A percentile compares a stretch with the other conserved stretches of the same genome.
Evolutionary conservation across 1,139 yeast genomes (phyloP).

Genomic region (Dujonia santamariae): DNA sequence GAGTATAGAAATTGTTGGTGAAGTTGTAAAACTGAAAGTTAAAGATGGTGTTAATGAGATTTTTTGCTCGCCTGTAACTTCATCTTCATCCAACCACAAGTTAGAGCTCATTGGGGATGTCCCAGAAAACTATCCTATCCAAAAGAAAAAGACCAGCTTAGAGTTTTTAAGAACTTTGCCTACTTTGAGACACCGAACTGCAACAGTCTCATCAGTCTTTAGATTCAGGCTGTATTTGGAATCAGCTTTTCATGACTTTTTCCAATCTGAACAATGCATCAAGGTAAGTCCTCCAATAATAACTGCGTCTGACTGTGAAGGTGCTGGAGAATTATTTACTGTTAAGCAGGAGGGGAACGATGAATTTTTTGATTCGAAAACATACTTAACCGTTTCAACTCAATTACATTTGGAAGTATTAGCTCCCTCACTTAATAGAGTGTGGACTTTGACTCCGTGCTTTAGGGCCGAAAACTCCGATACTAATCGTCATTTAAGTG

Average conservation of each 20-base stretch:
- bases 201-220: slow-evolving; percentile 60
- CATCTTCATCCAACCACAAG: slow-evolving; percentile 17
- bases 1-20: slow-evolving; percentile 33
- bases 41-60: slow-evolving; percentile 30
- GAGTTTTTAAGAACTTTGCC: slow-evolving; percentile 68
- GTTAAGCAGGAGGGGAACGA: slow-evolving; percentile 34
- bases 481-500: slow-evolving; percentile 88
- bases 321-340: slow-evolving; percentile 88
- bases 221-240: slow-evolving; percentile 73
- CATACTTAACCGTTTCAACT: slow-evolving; percentile 84
- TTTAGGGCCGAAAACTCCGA: slow-evolving; percentile 92
- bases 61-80: slow-evolving; percentile 19
- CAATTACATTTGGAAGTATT: slow-evolving; percentile 88
- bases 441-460: slow-evolving; percentile 89
- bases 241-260: slow-evolving; percentile 50
- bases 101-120: slow-evolving; percentile 49
- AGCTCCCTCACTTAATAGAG: slow-evolving; percentile 71
- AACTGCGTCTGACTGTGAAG: slow-evolving; percentile 94
- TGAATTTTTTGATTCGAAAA: slow-evolving; percentile 61
- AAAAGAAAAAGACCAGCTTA: slow-evolving; percentile 68
- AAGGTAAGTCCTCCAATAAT: slow-evolving; percentile 85
- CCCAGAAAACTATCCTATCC: slow-evolving; percentile 69
- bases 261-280: slow-evolving; percentile 49
- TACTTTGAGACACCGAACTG: slow-evolving; percentile 74
- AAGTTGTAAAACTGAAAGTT: slow-evolving; percentile 30